Base-by-base conservation (phyloP, 805 yeast genomes). In the Starmerella etchellsii region DNA sequence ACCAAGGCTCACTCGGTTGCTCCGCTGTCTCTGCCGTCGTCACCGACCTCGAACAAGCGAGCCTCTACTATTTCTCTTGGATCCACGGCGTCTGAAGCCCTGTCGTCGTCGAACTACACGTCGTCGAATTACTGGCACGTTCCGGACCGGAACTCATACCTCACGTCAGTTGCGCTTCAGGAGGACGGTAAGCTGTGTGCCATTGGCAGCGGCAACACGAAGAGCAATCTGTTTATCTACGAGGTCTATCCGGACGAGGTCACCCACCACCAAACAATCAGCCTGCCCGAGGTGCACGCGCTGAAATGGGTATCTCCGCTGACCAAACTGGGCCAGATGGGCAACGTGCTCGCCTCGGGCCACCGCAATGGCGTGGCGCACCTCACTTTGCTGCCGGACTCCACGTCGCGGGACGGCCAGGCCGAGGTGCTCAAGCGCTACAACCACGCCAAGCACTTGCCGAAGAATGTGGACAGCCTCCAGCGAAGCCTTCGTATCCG, bases 391-490 rank as follows among this genome's bases (percentile, higher is more conserved):
- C 66, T 84, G 8, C 91, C 94, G 1, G 70, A 67, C 35, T 61
- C 72, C 1, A 56, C 61, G 21, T 54, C 64, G 8, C 22, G 34
- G 18, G 46, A 69, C 41, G 40, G 33, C 9, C 62, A 63, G 1
- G 95, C 95, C 0, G 83, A 76, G 56, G 78, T 85, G 18, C 62
- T 79, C 46, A 80, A 76, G 55, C 65, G 93, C 29, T 85, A 78
- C 63, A 82, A 82, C 58, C 95, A 85, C 61, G 64, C 69, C 37
- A 77, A 76, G 50, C 85, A 78, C 54, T 57, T 81, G 9, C 48
- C 51, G 1, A 8, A 19, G 2, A 14, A 29, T 6, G 21, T n/a
- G 3, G 34, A 35, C 9, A 38, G 37, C 15, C 40, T 58, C 56
- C 33, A 49, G 16, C 41, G 37, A 11, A 34, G 34, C 28, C 39